Evolutionary conservation across 2,329 filamentous ascomycete species (phyloP).

Genomic region (Trichoderma koningii): DNA sequence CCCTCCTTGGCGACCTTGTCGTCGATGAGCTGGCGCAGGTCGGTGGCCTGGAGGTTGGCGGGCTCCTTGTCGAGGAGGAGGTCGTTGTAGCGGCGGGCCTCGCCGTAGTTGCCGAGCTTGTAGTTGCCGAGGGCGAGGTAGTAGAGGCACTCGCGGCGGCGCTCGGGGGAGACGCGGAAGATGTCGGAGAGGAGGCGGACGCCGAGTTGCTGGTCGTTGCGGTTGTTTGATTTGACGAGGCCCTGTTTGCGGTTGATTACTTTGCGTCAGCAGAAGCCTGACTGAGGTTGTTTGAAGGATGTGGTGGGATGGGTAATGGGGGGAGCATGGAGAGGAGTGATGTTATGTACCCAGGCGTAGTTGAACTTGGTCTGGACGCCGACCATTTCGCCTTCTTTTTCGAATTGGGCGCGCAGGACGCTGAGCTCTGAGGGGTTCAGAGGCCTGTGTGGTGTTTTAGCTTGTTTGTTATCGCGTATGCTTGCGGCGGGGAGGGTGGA

Average conservation of each 20-base stretch:
- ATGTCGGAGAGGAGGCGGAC: constrained; percentile 94
- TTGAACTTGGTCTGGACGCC: constrained; percentile 99
- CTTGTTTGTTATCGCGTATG: neutral
- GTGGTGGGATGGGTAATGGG: no score
- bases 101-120: constrained; percentile 96
- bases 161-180: constrained; percentile 89
- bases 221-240: constrained; percentile 86
- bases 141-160: constrained; percentile 95
- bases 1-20: constrained; percentile 96
- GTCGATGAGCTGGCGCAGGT: constrained; percentile 85
- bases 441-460: constrained; percentile 57
- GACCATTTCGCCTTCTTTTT: constrained; percentile 96
- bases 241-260: constrained; percentile 57
- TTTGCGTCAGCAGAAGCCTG: no score
- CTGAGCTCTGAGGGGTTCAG: constrained; percentile 89
- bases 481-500: constrained; percentile 27
- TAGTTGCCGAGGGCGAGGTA: constrained; percentile 97
- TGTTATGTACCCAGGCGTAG: constrained; percentile 82
- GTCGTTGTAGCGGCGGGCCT: constrained; percentile 93
- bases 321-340: neutral
- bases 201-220: constrained; percentile 88
- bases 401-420: constrained; percentile 90
- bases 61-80: constrained; percentile 88
- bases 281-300: no score
- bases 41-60: constrained; percentile 84